Conservation (phyloP, 148 eudicot genomes). For the Rhododendron ferrugineum region DNA sequence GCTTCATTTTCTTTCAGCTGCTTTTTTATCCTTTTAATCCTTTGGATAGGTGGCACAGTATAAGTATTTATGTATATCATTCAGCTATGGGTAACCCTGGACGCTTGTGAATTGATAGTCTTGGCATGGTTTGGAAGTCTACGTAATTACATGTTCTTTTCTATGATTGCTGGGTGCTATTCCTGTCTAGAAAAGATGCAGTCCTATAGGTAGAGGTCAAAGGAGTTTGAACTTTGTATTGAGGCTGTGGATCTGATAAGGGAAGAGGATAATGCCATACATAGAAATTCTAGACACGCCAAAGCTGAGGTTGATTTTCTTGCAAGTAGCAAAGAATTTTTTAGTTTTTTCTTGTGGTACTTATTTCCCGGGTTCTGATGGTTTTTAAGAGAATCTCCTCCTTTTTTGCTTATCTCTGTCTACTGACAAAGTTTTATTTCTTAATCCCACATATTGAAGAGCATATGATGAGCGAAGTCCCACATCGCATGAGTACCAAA, state of each 20-base stretch:
- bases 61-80: not conserved
- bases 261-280: not conserved
- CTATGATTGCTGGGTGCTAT: not conserved
- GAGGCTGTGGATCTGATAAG: not conserved
- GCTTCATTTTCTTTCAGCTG: not conserved
- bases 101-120: not conserved
- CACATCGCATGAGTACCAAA: too few relatives aligned
- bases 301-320: not conserved
- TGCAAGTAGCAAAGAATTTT: not conserved
- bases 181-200: not conserved
- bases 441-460: not conserved
- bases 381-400: not conserved
- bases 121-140: not conserved
- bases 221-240: too few relatives aligned
- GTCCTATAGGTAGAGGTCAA: not conserved
- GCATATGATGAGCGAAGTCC: not conserved
- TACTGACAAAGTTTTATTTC: not conserved
- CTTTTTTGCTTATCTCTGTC: not conserved
- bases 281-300: not conserved
- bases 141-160: not conserved
- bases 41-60: not conserved
- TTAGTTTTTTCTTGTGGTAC: not conserved
- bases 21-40: not conserved
- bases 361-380: not conserved
- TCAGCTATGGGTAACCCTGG: not conserved